These are phyloP conservation scores for Cryptosporidium felis DNA, from an alignment of 169 alveolate genomes.

Conservation along the genomic window DNA sequence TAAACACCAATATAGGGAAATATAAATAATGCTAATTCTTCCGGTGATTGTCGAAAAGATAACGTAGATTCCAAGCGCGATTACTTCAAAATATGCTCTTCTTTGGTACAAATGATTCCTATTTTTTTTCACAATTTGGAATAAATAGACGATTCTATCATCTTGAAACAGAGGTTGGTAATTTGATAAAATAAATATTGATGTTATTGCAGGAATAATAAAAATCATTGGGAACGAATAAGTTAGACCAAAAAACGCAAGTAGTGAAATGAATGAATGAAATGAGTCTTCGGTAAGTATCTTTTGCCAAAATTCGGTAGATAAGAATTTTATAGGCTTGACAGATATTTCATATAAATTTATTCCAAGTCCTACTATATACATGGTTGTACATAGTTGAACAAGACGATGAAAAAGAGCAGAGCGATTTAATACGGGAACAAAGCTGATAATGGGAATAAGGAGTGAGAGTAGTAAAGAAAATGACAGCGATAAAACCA, in stretches of 20 bases:
- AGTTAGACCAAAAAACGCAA: constrained; percentile 41
- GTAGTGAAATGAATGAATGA: constrained; percentile 10
- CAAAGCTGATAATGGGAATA: background rate
- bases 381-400: background rate
- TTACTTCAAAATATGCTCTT: constrained; percentile 48
- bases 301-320: constrained; percentile 50
- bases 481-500: constrained; percentile 12
- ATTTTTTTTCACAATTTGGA: constrained; percentile 8
- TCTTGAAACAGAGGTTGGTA: background rate
- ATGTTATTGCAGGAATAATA: constrained; percentile 34
- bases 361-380: constrained; percentile 20
- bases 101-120: constrained; percentile 16
- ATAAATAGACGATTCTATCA: background rate
- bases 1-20: constrained; percentile 40
- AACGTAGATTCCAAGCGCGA: constrained; percentile 41
- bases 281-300: constrained; percentile 43
- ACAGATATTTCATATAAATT: constrained; percentile 37
- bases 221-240: constrained; percentile 26
- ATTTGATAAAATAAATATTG: constrained; percentile 18
- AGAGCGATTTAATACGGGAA: background rate
- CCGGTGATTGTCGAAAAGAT: background rate
- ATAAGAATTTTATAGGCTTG: constrained; percentile 27
- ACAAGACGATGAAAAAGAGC: background rate
- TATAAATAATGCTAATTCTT: constrained; percentile 44
- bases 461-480: constrained; percentile 1